phyloP scores from a whole-genome alignment of 2,329 filamentous ascomycete genomes.

The Venturia effusa region DNA sequence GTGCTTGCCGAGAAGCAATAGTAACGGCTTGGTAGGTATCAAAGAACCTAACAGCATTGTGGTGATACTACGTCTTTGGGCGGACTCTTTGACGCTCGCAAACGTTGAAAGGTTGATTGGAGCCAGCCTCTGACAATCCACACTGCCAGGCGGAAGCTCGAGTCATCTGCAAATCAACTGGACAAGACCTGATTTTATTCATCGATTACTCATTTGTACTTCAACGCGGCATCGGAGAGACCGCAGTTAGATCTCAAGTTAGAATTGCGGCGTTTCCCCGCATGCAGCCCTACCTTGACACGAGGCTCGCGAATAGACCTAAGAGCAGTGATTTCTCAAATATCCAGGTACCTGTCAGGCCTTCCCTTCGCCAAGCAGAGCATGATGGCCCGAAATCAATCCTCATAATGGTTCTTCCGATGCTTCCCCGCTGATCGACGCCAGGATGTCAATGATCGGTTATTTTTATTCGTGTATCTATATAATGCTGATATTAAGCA shows the following conservation, averaged over 20 bases:
- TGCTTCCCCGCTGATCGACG: not conserved
- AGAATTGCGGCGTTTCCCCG: not conserved
- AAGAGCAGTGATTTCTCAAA: not conserved
- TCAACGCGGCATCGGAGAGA: too few species aligned
- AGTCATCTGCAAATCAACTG: not conserved
- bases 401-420: not conserved
- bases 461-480: not conserved
- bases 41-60: not conserved
- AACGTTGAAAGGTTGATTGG: not conserved
- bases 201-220: too few species aligned
- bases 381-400: not conserved
- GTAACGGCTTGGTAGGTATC: slow-evolving; percentile 12
- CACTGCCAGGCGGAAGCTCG: too few species aligned
- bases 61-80: not conserved
- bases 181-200: not conserved
- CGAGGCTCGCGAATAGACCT: not conserved
- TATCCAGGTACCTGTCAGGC: not conserved
- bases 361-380: not conserved
- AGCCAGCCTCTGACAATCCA: not conserved
- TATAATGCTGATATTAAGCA: not conserved
- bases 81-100: not conserved
- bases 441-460: not conserved
- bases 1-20: slow-evolving; percentile 47
- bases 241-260: not conserved
- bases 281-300: not conserved